Evolutionary conservation across 2,329 filamentous ascomycete genomes (phyloP).

Genomic region (Raffaelea ambrosiae): DNA sequence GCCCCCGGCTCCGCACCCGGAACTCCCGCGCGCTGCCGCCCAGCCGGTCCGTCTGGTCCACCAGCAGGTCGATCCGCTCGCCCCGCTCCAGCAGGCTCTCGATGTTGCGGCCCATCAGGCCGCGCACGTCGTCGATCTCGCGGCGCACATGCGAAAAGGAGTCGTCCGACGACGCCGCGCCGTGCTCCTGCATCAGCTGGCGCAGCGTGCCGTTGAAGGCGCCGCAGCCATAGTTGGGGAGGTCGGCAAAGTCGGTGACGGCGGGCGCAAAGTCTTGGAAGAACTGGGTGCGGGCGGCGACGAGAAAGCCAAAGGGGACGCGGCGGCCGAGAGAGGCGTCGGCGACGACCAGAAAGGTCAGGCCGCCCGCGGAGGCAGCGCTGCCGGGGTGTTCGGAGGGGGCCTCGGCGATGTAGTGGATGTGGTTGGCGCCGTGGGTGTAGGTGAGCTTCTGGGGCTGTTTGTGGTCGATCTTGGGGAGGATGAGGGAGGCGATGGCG

Average conservation of each 20-base stretch:
- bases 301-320: constrained; percentile 85
- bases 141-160: constrained; percentile 73
- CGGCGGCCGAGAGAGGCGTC: constrained; percentile 74
- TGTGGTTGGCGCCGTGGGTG: constrained; percentile 83
- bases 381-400: constrained; percentile 53
- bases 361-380: constrained; percentile 63
- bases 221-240: constrained; percentile 85
- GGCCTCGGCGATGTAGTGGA: constrained; percentile 89
- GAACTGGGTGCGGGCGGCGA: constrained; percentile 86
- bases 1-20: constrained; percentile 71
- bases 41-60: constrained; percentile 92
- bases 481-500: constrained; percentile 83
- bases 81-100: constrained; percentile 82
- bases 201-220: constrained; percentile 77
- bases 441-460: constrained; percentile 84
- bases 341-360: constrained; percentile 88
- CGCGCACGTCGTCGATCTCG: constrained; percentile 86
- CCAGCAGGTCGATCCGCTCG: constrained; percentile 85
- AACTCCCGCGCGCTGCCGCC: constrained; percentile 88
- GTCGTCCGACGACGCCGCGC: constrained; percentile 70
- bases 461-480: constrained; percentile 84
- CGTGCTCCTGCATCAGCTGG: constrained; percentile 73
- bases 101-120: constrained; percentile 95
- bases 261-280: constrained; percentile 58
- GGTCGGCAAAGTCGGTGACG: constrained; percentile 61